Conservation (phyloP, 805 yeast genomes). For the Candida cerambycidarum region DNA sequence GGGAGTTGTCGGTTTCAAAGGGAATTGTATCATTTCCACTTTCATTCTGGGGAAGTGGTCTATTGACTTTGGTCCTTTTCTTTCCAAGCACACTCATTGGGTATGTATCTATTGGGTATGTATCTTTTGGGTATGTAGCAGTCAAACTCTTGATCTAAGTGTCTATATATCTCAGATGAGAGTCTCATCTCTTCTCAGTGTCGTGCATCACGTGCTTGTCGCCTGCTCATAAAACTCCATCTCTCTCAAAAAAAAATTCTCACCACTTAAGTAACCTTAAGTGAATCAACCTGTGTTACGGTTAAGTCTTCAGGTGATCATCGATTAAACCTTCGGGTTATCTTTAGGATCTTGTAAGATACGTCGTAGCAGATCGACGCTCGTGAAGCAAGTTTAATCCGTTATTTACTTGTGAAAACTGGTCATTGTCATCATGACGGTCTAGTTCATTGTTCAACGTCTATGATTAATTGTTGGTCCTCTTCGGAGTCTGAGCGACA, state of each 20-base stretch:
- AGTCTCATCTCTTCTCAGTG: too few relatives aligned
- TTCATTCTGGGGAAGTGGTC: slow-evolving; percentile 8
- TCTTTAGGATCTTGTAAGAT: slow-evolving; percentile 29
- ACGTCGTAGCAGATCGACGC: slow-evolving; percentile 66
- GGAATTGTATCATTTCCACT: slow-evolving; percentile 27
- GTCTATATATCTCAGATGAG: too few relatives aligned
- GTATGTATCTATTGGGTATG: too few relatives aligned
- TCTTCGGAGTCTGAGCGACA: slow-evolving; percentile 55
- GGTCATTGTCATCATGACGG: slow-evolving; percentile 15
- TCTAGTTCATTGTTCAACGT: slow-evolving; percentile 5
- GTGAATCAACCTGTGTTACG: slow-evolving; percentile 54
- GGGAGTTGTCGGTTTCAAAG: slow-evolving; percentile 28
- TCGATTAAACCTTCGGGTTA: slow-evolving; percentile 32
- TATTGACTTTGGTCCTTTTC: not conserved
- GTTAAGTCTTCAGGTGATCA: slow-evolving; percentile 40
- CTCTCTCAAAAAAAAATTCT: not conserved
- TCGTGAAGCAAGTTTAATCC: slow-evolving; percentile 57
- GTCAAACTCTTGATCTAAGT: too few relatives aligned
- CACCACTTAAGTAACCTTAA: not conserved
- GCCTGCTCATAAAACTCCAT: too few relatives aligned
- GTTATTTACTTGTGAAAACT: not conserved
- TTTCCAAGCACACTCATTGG: too few relatives aligned
- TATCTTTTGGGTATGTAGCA: too few relatives aligned
- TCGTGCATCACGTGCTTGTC: too few relatives aligned
- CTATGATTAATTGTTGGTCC: slow-evolving; percentile 34